A percentile compares a stretch with the other conserved stretches of the same genome.
Conservation (phyloP, 2,329 filamentous ascomycete species). For the Diplodia intermedia region DNA sequence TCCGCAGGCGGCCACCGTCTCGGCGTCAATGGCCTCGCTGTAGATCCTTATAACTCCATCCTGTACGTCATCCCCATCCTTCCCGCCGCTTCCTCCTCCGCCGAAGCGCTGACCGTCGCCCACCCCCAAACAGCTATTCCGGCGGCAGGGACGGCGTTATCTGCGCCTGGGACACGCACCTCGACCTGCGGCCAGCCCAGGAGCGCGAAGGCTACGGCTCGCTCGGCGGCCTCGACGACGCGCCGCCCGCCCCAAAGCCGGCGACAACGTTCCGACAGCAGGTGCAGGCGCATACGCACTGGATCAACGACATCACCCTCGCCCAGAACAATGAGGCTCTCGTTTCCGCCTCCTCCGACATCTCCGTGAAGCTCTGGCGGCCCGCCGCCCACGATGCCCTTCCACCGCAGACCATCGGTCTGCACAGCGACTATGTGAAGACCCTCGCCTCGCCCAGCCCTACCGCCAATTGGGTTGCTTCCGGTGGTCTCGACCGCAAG, state of each 20-base stretch:
- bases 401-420: constrained; percentile 80
- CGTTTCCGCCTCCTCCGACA: constrained; percentile 90
- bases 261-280: constrained; percentile 66
- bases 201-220: constrained; percentile 46
- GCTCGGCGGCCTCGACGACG: constrained; percentile 42
- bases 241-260: constrained; percentile 43
- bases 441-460: constrained; percentile 80
- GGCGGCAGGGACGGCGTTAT: constrained; percentile 94
- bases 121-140: constrained; percentile 73
- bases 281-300: constrained; percentile 87
- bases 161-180: constrained; percentile 91
- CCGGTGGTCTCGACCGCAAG: constrained; percentile 89
- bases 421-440: constrained; percentile 96
- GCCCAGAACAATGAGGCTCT: constrained; percentile 79
- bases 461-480: constrained; percentile 84
- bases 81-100: constrained; percentile 31
- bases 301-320: constrained; percentile 91
- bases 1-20: constrained; percentile 85
- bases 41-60: constrained; percentile 82
- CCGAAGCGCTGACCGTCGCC: constrained; percentile 8
- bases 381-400: constrained; percentile 69
- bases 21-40: constrained; percentile 91
- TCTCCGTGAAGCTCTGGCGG: constrained; percentile 91
- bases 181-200: constrained; percentile 62
- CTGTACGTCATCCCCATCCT: constrained; percentile 66